These are phyloP conservation scores for Stenocarpella maydis DNA, from an alignment of 2,329 filamentous ascomycete genomes.

Conservation along the genomic window DNA sequence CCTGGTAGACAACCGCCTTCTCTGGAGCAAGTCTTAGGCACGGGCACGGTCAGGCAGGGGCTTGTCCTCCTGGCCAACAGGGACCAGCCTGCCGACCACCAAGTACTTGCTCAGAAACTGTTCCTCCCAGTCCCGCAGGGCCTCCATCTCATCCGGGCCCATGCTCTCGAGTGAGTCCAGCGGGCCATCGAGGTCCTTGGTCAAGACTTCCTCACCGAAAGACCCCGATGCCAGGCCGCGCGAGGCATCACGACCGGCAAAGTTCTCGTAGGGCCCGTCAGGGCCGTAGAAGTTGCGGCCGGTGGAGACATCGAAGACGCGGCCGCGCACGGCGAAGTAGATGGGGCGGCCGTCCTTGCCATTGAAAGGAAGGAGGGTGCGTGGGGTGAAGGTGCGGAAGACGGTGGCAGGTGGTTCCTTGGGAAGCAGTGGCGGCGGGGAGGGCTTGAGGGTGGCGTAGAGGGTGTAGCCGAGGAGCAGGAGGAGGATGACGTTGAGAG, in stretches of 20 bases:
- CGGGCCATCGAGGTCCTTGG: slow-evolving; percentile 84
- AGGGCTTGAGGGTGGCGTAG: slow-evolving; percentile 63
- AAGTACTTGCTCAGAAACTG: slow-evolving; percentile 93
- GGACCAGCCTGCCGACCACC: slow-evolving; percentile 87
- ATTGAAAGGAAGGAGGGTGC: slow-evolving; percentile 85
- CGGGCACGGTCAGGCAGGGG: slow-evolving; percentile 12
- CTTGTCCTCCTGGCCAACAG: slow-evolving; percentile 51
- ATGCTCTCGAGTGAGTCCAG: slow-evolving; percentile 80
- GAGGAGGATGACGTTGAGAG: slow-evolving; percentile 69
- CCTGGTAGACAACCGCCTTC: neutral
- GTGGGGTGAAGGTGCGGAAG: slow-evolving; percentile 77
- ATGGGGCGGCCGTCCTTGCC: slow-evolving; percentile 78
- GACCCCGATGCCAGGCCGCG: slow-evolving; percentile 88
- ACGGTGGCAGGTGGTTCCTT: slow-evolving; percentile 65
- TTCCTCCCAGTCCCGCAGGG: slow-evolving; percentile 90
- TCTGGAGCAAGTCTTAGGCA: neutral
- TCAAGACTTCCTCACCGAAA: slow-evolving; percentile 96
- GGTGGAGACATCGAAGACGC: slow-evolving; percentile 87
- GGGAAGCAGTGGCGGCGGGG: slow-evolving; percentile 56
- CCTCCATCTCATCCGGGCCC: slow-evolving; percentile 79
- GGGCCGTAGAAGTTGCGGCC: slow-evolving; percentile 97
- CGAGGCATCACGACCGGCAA: slow-evolving; percentile 90
- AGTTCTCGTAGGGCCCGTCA: slow-evolving; percentile 94
- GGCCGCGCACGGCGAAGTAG: slow-evolving; percentile 89
- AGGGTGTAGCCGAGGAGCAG: slow-evolving; percentile 64